Evolutionary conservation across 2,329 filamentous ascomycete species (phyloP).

Genomic region (Thielaviopsis populi): DNA sequence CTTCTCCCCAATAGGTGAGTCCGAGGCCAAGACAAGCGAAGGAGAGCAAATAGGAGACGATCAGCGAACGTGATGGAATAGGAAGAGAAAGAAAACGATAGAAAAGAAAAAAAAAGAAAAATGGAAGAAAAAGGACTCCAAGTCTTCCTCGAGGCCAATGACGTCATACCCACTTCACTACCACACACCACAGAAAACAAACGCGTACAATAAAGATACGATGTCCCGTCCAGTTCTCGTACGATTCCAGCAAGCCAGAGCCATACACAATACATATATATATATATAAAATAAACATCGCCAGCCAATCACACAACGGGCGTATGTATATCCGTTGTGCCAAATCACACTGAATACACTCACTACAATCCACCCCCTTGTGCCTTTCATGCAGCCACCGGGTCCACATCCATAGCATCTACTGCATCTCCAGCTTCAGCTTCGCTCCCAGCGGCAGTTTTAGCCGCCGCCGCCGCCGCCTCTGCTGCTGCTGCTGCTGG

Average conservation of each 20-base stretch:
- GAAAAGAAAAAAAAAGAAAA: slow-evolving; percentile 4
- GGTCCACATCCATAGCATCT: slow-evolving; percentile 8
- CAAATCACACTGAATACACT: too few relatives aligned
- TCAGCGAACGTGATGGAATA: too few relatives aligned
- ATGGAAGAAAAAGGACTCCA: not conserved
- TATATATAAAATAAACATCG: not conserved
- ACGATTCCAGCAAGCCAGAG: too few relatives aligned
- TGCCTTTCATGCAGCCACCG: not conserved
- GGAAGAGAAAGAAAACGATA: not conserved
- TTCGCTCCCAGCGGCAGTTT: not conserved
- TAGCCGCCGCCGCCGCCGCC: too few relatives aligned
- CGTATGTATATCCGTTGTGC: too few relatives aligned
- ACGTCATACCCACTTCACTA: not conserved
- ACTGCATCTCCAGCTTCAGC: not conserved
- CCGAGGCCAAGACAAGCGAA: too few relatives aligned
- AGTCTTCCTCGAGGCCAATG: not conserved
- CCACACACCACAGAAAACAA: not conserved
- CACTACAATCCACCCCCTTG: not conserved
- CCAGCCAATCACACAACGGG: too few relatives aligned
- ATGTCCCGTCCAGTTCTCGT: too few relatives aligned
- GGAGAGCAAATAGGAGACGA: too few relatives aligned
- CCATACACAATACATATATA: not conserved
- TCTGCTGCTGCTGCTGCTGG: too few relatives aligned
- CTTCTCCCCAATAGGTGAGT: not conserved
- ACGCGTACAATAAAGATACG: too few relatives aligned